A percentile compares a stretch with the other conserved stretches of the same genome.
These are phyloP conservation scores for Yamadazyma laniorum DNA, from an alignment of 805 yeast species.

Conservation along the genomic window DNA sequence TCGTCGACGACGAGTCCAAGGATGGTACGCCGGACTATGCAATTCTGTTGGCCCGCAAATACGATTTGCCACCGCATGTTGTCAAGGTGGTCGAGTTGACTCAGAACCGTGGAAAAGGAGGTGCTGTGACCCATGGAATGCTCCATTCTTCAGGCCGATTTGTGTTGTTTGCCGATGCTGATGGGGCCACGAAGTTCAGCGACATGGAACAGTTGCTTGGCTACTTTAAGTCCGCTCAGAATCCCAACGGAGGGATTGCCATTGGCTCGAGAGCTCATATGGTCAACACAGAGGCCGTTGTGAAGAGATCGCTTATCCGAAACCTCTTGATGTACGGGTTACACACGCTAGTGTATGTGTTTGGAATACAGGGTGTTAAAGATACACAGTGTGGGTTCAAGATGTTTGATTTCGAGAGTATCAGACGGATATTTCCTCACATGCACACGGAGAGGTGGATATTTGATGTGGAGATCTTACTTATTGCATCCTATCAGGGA, in stretches of 20 bases:
- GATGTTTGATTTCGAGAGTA: conserved; percentile 73
- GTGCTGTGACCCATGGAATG: conserved; percentile 94
- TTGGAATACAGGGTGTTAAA: conserved; percentile 81
- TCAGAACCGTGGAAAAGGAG: conserved; percentile 79
- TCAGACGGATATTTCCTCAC: conserved; percentile 68
- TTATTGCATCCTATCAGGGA: conserved; percentile 70
- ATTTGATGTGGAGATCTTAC: conserved; percentile 89
- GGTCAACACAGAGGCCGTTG: conserved; percentile 95
- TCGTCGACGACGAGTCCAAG: conserved; percentile 89
- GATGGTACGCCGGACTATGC: conserved; percentile 81
- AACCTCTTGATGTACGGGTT: conserved; percentile 91
- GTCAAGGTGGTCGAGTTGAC: conserved; percentile 69
- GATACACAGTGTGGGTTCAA: conserved; percentile 99
- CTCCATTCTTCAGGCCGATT: conserved; percentile 69
- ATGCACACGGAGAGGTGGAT: conserved; percentile 99
- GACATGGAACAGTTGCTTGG: conserved; percentile 58
- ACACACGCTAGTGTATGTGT: conserved; percentile 79
- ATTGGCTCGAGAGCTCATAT: conserved; percentile 96
- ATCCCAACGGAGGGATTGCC: conserved; percentile 55
- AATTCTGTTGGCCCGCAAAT: conserved; percentile 52
- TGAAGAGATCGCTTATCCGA: conserved; percentile 83
- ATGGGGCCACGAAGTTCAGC: conserved; percentile 85
- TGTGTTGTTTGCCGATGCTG: conserved; percentile 93
- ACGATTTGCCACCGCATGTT: conserved; percentile 51
- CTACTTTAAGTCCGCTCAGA: conserved; percentile 31